Conservation (phyloP, 768 basidiomycete genomes). For the Gyrodon lividus region DNA sequence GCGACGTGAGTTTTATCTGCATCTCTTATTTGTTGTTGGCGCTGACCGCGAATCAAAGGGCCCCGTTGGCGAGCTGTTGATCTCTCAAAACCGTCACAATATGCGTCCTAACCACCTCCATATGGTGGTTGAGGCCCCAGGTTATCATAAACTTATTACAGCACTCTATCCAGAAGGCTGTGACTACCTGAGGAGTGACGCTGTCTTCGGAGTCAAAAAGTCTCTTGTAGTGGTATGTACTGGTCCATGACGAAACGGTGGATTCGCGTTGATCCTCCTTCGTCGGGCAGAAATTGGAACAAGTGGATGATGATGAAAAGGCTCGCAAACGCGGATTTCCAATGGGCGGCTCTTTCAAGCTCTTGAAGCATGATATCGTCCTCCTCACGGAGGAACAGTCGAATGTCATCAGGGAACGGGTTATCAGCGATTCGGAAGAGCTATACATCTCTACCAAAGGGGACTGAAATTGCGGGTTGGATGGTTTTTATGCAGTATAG, state of each 20-base stretch:
- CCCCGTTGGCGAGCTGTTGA: slow-evolving; percentile 65
- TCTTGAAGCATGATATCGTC: slow-evolving; percentile 46
- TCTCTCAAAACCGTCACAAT: slow-evolving; percentile 61
- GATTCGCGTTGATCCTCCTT: background rate
- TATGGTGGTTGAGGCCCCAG: slow-evolving; percentile 66
- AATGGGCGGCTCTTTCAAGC: slow-evolving; percentile 45
- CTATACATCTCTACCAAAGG: slow-evolving; percentile 1
- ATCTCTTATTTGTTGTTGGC: background rate
- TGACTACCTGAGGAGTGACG: slow-evolving; percentile 62
- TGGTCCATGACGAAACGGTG: background rate
- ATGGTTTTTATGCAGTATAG: too few relatives aligned
- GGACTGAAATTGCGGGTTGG: background rate
- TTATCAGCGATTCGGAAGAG: slow-evolving; percentile 11
- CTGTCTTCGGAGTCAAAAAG: slow-evolving; percentile 80
- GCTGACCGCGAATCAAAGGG: slow-evolving; percentile 41
- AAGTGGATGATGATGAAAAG: slow-evolving; percentile 52
- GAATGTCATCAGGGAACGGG: slow-evolving; percentile 23
- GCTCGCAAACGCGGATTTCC: slow-evolving; percentile 52
- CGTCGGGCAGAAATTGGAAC: slow-evolving; percentile 45
- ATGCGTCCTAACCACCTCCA: slow-evolving; percentile 83
- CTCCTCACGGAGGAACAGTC: slow-evolving; percentile 45
- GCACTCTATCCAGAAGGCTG: slow-evolving; percentile 76
- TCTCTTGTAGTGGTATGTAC: slow-evolving; percentile 70
- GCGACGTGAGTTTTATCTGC: slow-evolving; percentile 44
- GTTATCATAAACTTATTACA: slow-evolving; percentile 70